Percentiles rank a stretch among this genome's conserved stretches.
Conservation (phyloP, 495 filamentous ascomycete species). For the Penicillium paradoxum region DNA sequence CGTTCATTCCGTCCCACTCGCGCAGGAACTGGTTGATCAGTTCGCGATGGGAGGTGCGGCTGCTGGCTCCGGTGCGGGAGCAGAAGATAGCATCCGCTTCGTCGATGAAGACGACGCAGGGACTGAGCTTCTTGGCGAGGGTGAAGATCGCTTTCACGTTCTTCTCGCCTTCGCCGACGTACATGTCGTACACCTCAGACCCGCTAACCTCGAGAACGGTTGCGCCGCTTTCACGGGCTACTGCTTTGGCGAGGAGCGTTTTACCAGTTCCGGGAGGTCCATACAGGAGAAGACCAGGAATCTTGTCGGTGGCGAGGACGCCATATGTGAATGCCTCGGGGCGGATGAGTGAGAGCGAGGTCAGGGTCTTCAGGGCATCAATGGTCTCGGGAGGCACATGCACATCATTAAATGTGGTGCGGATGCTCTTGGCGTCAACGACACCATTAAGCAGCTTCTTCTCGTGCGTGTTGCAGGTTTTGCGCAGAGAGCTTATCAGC, state of each 20-base stretch:
- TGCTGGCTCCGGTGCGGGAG: slow-evolving; percentile 54
- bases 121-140: slow-evolving; percentile 85
- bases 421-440: slow-evolving; percentile 72
- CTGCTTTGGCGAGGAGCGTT: slow-evolving; percentile 89
- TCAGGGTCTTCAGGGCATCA: slow-evolving; percentile 83
- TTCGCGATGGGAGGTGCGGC: slow-evolving; percentile 70
- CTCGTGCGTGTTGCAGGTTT: slow-evolving; percentile 66
- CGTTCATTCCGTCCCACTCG: slow-evolving; percentile 96
- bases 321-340: slow-evolving; percentile 96
- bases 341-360: slow-evolving; percentile 77
- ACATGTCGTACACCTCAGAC: slow-evolving; percentile 91
- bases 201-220: slow-evolving; percentile 71
- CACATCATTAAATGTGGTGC: slow-evolving; percentile 80
- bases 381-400: slow-evolving; percentile 77
- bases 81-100: slow-evolving; percentile 92
- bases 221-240: slow-evolving; percentile 89
- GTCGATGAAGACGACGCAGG: slow-evolving; percentile 94
- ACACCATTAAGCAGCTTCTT: slow-evolving; percentile 78
- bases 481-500: slow-evolving; percentile 39
- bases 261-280: slow-evolving; percentile 96
- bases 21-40: slow-evolving; percentile 95
- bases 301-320: slow-evolving; percentile 84
- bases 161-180: slow-evolving; percentile 93
- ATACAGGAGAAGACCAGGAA: slow-evolving; percentile 85
- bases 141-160: slow-evolving; percentile 91